Evolutionary conservation across 495 filamentous ascomycete species (phyloP).

Genomic region (Annulohypoxylon nitens): DNA sequence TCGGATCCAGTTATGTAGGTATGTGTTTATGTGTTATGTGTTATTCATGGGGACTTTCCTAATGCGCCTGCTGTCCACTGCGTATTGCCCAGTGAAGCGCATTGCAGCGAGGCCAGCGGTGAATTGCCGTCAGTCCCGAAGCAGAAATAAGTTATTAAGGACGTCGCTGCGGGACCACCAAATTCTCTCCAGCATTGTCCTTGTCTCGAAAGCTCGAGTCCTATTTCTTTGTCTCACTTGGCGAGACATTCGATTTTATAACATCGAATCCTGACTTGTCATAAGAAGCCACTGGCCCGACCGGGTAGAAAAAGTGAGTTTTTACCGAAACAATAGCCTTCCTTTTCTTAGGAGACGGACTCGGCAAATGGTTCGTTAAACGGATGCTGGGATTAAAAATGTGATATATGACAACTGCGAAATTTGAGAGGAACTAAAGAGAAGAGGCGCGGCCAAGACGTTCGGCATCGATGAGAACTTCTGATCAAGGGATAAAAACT

Average conservation of each 20-base stretch:
- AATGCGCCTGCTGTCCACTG: not conserved
- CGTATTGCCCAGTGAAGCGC: not conserved
- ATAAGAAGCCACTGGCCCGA: constrained; percentile 33
- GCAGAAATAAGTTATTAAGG: constrained; percentile 18
- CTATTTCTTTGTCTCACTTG: constrained; percentile 30
- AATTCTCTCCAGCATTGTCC: not conserved
- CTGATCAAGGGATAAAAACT: not conserved
- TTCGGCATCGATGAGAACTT: constrained; percentile 9
- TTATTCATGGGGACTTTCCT: constrained; percentile 2
- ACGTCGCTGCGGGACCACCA: constrained; percentile 31
- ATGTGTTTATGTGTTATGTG: too few species aligned
- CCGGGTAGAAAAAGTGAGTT: constrained; percentile 24
- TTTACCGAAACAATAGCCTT: constrained; percentile 31
- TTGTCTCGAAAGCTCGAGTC: constrained; percentile 23
- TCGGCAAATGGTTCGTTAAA: constrained; percentile 37
- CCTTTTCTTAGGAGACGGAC: constrained; percentile 12
- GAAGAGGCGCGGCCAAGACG: not conserved
- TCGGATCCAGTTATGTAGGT: constrained; percentile 2
- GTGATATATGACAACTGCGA: constrained; percentile 44
- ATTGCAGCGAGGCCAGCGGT: constrained; percentile 25
- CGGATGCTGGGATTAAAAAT: constrained; percentile 44
- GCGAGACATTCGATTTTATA: constrained; percentile 27
- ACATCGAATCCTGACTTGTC: constrained; percentile 34
- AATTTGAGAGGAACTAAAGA: constrained; percentile 27
- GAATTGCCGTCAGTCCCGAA: constrained; percentile 23